Evolutionary conservation across 2,329 filamentous ascomycete species (phyloP).

Genomic region (Fusarium irregulare): DNA sequence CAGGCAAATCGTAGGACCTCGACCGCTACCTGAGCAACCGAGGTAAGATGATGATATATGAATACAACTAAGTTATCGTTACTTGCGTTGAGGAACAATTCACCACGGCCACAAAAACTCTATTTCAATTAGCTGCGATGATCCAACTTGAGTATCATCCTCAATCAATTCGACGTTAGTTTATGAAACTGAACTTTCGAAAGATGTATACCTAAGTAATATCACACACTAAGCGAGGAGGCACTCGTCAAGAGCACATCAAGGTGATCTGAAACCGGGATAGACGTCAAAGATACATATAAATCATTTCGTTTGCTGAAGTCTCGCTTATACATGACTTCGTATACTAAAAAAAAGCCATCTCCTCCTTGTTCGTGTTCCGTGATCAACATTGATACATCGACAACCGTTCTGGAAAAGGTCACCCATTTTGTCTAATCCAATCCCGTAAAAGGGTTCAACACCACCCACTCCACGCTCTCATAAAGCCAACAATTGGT

Average conservation of each 20-base stretch:
- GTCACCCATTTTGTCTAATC: constrained; percentile 29
- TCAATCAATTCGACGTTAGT: not conserved
- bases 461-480: constrained; percentile 10
- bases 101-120: not conserved
- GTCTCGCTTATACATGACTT: constrained; percentile 11
- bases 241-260: not conserved
- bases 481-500: not conserved
- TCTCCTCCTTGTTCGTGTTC: not conserved
- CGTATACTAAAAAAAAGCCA: not conserved
- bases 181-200: not conserved
- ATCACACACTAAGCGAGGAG: not conserved
- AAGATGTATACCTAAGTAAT: not conserved
- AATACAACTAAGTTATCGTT: constrained; percentile 6
- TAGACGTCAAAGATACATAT: not conserved
- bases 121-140: not conserved
- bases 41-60: constrained; percentile 30
- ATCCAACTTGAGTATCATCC: not conserved
- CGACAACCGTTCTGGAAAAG: constrained; percentile 6
- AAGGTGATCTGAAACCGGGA: not conserved
- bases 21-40: constrained; percentile 68
- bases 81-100: not conserved
- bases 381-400: constrained; percentile 2
- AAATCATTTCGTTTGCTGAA: not conserved
- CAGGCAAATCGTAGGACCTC: constrained; percentile 82
- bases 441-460: constrained; percentile 15